Base-by-base conservation (phyloP, 495 filamentous ascomycete species). In the Tetracladium setigerum region DNA sequence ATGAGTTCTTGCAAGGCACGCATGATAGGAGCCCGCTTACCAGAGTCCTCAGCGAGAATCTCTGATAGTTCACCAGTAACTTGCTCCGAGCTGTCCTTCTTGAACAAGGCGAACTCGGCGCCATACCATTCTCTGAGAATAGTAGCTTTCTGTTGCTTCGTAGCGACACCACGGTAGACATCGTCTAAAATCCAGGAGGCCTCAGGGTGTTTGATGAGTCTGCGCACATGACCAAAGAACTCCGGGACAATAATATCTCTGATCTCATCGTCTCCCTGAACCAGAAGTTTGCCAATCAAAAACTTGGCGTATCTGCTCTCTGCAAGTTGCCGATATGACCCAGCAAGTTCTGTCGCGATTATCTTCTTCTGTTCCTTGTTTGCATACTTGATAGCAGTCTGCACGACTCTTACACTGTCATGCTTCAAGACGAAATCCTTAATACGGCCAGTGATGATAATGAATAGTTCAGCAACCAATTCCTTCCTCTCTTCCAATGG, bases 391-490 rank as follows among this genome's bases (percentile, higher is more conserved):
- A 99, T 74, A 24, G 89, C 91, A 7, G 89, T 95, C 70, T 99
- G 94, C 24, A 99, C 81, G 38, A 95, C 87, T 43, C 94, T 77
- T 18, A 95, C 92, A 9, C 89, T 86, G 59, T 99, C 94, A 64
- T 99, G 94, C 72, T 97, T 99, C 70, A 99, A 85, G 18, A 95
- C 91, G 51, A 95, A 95, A 40, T 96, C 94, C 60, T 87, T 88
- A 56, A 97, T 82, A 14, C 82, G 76, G 16, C 89, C 89, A 5
- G 84, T 94, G 57, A 95, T 84, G 55, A 97, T 90, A 41, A 81
- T 78, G 62, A 89, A 95, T 5, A 97, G 74, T 70, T 97, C 90
- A 17, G 78, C 77, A 30, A 97, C 83, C 15, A 97, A 76, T 62
- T 82, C 76, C 62, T 91, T 86, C 44, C 94, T 74, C 64, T 97